Conservation (phyloP, 2,329 filamentous ascomycete species). For the Pseudogymnoascus sp. region DNA sequence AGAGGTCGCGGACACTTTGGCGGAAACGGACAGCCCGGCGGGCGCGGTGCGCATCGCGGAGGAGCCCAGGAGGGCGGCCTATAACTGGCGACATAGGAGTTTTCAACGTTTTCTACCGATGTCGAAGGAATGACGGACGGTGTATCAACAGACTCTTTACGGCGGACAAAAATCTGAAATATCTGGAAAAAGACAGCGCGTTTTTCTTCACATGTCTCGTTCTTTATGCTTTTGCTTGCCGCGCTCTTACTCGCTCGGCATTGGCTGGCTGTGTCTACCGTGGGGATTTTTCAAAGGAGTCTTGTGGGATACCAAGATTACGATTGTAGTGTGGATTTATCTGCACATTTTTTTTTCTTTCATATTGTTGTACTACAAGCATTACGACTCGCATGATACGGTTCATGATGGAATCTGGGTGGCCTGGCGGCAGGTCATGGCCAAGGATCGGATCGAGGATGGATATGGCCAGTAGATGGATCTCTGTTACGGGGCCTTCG, state of each 20-base stretch:
- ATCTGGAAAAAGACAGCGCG: conserved; percentile 8
- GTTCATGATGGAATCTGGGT: conserved; percentile 3
- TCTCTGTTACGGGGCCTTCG: conserved; percentile 2
- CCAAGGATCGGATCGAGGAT: conserved; percentile 7
- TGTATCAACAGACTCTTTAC: conserved; percentile 8
- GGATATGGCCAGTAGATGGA: not conserved
- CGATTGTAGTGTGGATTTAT: conserved; percentile 14
- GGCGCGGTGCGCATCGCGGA: conserved; percentile 25
- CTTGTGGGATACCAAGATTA: conserved; percentile 2
- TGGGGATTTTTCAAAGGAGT: conserved; percentile 5
- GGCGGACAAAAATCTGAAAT: not conserved
- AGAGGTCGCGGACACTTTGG: conserved; percentile 23
- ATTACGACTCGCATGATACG: conserved; percentile 20
- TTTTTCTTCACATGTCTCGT: conserved; percentile 7
- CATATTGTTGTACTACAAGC: conserved; percentile 22
- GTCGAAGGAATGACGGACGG: not conserved
- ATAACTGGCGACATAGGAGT: conserved; percentile 13
- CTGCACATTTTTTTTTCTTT: conserved; percentile 16
- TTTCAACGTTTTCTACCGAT: not conserved
- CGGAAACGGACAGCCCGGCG: conserved; percentile 19
- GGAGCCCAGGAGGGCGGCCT: conserved; percentile 13
- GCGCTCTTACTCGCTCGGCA: not conserved
- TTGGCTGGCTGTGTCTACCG: not conserved
- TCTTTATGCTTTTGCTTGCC: conserved; percentile 3
- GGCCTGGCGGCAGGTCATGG: not conserved